phyloP scores from a whole-genome alignment of 805 yeast species.

The Monosporozyma yasuniensis region DNA sequence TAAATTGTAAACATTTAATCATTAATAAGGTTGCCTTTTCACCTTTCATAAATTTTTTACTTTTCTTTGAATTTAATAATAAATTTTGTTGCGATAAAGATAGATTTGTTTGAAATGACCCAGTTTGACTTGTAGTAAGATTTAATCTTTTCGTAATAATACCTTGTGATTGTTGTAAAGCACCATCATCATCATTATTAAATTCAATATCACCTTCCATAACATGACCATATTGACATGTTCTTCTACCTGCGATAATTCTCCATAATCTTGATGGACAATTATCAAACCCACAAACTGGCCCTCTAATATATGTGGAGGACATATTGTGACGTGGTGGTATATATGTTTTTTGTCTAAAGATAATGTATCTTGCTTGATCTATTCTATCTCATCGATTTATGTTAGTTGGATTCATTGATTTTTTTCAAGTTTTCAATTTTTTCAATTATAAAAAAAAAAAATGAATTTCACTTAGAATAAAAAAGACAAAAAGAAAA shows the following conservation, averaged over 20 bases:
- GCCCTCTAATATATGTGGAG: conserved; percentile 55
- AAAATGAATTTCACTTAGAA: too few species aligned
- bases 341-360: too few species aligned
- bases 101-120: conserved; percentile 31
- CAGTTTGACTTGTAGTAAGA: conserved; percentile 37
- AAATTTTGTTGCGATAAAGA: conserved; percentile 18
- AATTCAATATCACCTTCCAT: conserved; percentile 69
- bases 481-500: too few species aligned
- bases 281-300: conserved; percentile 81
- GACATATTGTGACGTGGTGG: neutral
- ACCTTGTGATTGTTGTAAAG: conserved; percentile 21
- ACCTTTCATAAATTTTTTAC: conserved; percentile 36
- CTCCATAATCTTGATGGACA: conserved; percentile 75
- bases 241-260: conserved; percentile 62
- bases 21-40: conserved; percentile 37
- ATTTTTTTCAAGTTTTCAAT: too few species aligned
- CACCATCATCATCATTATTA: conserved; percentile 73
- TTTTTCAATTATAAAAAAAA: too few species aligned
- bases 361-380: neutral
- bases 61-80: conserved; percentile 11
- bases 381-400: neutral
- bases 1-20: conserved; percentile 40
- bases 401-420: too few species aligned
- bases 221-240: conserved; percentile 89
- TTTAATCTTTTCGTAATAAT: conserved; percentile 48